Percentiles rank a stretch among this genome's conserved stretches.
Conservation (phyloP, 2,329 filamentous ascomycete genomes). For the Pyrenophora graminea region DNA sequence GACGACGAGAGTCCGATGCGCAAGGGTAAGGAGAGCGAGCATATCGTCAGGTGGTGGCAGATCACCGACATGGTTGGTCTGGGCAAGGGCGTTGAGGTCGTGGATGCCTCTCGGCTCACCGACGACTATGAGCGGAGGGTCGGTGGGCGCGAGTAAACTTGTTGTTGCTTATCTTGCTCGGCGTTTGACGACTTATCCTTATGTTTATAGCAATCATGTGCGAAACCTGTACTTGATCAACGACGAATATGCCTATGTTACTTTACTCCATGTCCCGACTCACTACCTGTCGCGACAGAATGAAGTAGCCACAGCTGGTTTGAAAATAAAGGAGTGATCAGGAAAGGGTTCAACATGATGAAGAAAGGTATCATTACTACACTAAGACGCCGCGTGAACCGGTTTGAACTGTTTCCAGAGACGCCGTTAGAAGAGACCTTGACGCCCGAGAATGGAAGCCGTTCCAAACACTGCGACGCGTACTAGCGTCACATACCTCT, state of each 20-base stretch:
- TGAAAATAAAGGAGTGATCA: too few species aligned
- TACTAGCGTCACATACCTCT: too few species aligned
- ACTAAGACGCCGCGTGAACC: too few species aligned
- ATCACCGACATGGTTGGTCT: conserved; percentile 79
- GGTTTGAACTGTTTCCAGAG: too few species aligned
- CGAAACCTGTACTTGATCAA: conserved; percentile 9
- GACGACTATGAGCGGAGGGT: conserved; percentile 88
- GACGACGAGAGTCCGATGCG: conserved; percentile 60
- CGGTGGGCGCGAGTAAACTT: conserved; percentile 58
- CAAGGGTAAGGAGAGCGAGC: conserved; percentile 36
- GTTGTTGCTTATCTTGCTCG: background rate
- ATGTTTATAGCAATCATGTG: conserved; percentile 6
- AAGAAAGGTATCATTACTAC: too few species aligned
- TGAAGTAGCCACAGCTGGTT: background rate
- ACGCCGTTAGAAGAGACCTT: too few species aligned
- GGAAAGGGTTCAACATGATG: too few species aligned
- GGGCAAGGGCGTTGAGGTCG: conserved; percentile 84
- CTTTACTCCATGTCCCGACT: background rate
- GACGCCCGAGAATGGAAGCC: too few species aligned
- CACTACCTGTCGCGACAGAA: background rate
- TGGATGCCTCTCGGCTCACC: conserved; percentile 78
- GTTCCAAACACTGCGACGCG: too few species aligned
- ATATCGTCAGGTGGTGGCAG: conserved; percentile 70
- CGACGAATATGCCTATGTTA: conserved; percentile 9
- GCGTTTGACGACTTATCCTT: conserved; percentile 4